Evolutionary conservation across 169 alveolate genomes (phyloP).

Genomic region (Plasmodium billcollinsi): DNA sequence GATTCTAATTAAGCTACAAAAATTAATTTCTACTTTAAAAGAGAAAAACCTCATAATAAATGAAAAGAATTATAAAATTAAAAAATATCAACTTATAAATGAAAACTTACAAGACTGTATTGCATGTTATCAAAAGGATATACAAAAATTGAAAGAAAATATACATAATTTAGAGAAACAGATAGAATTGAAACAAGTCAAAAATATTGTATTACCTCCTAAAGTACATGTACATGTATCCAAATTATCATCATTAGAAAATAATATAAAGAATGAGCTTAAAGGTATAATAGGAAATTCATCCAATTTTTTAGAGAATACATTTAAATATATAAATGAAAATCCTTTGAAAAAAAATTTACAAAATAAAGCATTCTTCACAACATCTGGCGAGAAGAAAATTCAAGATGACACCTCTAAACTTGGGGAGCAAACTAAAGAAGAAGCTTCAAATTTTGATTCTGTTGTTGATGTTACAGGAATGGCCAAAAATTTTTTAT

Average conservation of each 20-base stretch:
- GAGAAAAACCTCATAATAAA: slow-evolving; percentile 61
- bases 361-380: slow-evolving; percentile 60
- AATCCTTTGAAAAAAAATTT: slow-evolving; percentile 66
- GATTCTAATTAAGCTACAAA: slow-evolving; percentile 27
- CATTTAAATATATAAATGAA: slow-evolving; percentile 77
- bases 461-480: slow-evolving; percentile 49
- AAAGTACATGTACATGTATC: slow-evolving; percentile 43
- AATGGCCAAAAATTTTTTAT: slow-evolving; percentile 56
- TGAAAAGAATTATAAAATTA: slow-evolving; percentile 68
- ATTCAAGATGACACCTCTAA: neutral
- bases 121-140: slow-evolving; percentile 21
- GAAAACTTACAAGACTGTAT: slow-evolving; percentile 22
- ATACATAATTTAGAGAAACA: slow-evolving; percentile 73
- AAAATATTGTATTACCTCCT: slow-evolving; percentile 60
- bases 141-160: slow-evolving; percentile 58
- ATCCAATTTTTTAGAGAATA: slow-evolving; percentile 70
- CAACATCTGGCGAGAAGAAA: slow-evolving; percentile 37
- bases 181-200: slow-evolving; percentile 37
- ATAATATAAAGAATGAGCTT: slow-evolving; percentile 66
- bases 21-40: slow-evolving; percentile 12
- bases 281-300: slow-evolving; percentile 74
- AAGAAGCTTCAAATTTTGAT: neutral
- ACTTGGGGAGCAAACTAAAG: neutral
- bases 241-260: slow-evolving; percentile 61
- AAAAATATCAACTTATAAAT: slow-evolving; percentile 32